A percentile compares a stretch with the other conserved stretches of the same genome.
These are phyloP conservation scores for Oxytropis ochrocephala DNA, from an alignment of 306 rosid genomes.

Conservation along the genomic window DNA sequence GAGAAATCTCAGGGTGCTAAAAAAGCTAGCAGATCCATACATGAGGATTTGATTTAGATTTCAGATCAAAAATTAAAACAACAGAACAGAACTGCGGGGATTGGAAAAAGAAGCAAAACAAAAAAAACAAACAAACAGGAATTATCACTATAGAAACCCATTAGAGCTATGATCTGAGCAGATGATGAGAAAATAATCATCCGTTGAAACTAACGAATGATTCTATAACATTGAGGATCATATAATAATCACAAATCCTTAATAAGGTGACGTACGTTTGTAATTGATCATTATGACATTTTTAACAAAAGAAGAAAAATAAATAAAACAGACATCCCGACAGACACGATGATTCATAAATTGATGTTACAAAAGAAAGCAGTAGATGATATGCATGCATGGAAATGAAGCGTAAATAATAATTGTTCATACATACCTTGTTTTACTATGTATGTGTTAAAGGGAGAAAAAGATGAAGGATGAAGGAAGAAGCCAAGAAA, in stretches of 20 bases:
- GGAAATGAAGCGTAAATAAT: neutral
- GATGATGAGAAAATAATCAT: neutral
- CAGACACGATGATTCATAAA: neutral
- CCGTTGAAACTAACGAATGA: neutral
- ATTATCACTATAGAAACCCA: neutral
- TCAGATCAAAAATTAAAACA: neutral
- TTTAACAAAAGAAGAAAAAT: neutral
- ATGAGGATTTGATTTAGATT: conserved; percentile 3
- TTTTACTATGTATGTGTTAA: neutral
- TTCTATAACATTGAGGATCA: neutral
- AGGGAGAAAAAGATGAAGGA: neutral
- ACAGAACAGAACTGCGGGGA: neutral
- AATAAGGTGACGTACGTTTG: neutral
- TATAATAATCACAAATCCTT: neutral
- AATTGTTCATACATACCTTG: conserved; percentile 17
- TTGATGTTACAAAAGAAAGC: neutral
- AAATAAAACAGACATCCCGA: neutral
- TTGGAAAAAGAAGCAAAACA: too few relatives aligned
- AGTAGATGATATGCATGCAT: neutral
- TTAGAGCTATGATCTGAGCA: neutral
- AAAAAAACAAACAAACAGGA: too few relatives aligned
- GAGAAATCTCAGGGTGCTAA: neutral
- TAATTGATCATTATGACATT: neutral
- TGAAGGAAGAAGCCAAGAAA: neutral
- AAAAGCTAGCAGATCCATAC: conserved; percentile 6